Evolutionary conservation across 257 asterid species (phyloP).

Genomic region (Lavandula angustifolia): DNA sequence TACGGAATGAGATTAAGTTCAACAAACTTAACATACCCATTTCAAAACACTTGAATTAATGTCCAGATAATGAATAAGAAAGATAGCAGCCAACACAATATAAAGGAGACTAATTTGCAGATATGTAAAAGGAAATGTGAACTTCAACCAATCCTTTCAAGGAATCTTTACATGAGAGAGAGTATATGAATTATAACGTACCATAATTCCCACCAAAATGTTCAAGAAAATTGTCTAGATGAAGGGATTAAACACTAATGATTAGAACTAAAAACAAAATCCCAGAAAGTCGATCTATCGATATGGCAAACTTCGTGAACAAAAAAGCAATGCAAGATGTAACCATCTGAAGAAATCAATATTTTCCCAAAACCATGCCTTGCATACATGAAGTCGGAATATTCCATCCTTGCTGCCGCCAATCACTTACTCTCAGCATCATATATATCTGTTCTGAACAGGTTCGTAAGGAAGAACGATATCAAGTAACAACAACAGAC

Average conservation of each 20-base stretch:
- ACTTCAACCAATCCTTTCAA: too few species aligned
- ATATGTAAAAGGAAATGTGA: too few species aligned
- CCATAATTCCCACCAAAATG: too few species aligned
- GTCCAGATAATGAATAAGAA: too few species aligned
- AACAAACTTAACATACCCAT: not conserved
- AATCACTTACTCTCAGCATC: conserved; percentile 46
- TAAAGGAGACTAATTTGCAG: too few species aligned
- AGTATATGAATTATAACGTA: too few species aligned
- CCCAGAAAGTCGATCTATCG: not conserved
- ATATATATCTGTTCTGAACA: conserved; percentile 41
- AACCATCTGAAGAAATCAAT: conserved; percentile 3
- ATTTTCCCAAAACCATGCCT: conserved; percentile 20
- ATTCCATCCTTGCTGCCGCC: conserved; percentile 30
- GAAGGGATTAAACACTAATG: too few species aligned
- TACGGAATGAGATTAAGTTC: conserved; percentile 1
- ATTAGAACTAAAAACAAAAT: conserved; percentile 12
- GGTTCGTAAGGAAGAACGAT: conserved; percentile 36
- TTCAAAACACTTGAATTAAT: conserved; percentile 30
- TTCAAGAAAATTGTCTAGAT: too few species aligned
- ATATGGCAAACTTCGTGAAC: conserved; percentile 11
- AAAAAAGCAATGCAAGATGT: conserved; percentile 13
- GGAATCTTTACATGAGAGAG: too few species aligned
- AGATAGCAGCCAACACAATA: too few species aligned
- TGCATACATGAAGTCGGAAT: conserved; percentile 19
- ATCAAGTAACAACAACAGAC: not conserved